Evolutionary conservation across 768 basidiomycete genomes (phyloP), one percentile per base, ranked within the genome.

Genomic region (Mycena amicta): DNA sequence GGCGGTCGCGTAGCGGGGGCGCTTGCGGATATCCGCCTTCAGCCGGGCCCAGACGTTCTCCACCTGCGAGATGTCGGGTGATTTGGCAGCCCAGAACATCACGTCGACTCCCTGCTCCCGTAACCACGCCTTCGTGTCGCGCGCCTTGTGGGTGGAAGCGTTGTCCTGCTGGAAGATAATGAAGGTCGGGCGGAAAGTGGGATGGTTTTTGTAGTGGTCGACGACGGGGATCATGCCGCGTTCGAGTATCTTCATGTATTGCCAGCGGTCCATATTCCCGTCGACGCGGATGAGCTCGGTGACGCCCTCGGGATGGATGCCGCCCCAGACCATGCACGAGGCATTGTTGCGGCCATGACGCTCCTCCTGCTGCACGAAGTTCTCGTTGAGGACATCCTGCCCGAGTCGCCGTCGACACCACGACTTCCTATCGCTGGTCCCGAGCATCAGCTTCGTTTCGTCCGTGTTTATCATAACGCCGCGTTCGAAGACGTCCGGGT

Each of bases 91-190:
- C 53, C 41, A 43, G 12, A 37, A 30, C 53, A 54, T 54, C 18
- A 54, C 53, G 15, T 54, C 16, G 18, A 54, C 39, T 15, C 40
- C 53, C 41, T 41, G 25, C 15, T 54, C 53, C 8, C 53, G 53
- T 18, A 54, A 31, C 25, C 25, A 54, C 15, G 40, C 27, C 53
- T 45, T 54, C 53, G 53, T 37, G 27, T 41, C 27, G 15, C 20
- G 12, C 15, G 43, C 12, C 43, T 45, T 45, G 43, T 45, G 43
- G 5, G 6, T 45, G 8, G 53, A 18, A 23, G 26, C 40, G 26
- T 45, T 54, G 41, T 54, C 40, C 37, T 52, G 33, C 27, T 54
- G 53, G 53, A 54, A 54, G 30, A 54, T 33, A 39, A 54, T 30
- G 41, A 43, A 45, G 39, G 40, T 31, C 12, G 37, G 53, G 13